Conservation (phyloP, 2,329 filamentous ascomycete genomes). For the Penicillium sp. region DNA sequence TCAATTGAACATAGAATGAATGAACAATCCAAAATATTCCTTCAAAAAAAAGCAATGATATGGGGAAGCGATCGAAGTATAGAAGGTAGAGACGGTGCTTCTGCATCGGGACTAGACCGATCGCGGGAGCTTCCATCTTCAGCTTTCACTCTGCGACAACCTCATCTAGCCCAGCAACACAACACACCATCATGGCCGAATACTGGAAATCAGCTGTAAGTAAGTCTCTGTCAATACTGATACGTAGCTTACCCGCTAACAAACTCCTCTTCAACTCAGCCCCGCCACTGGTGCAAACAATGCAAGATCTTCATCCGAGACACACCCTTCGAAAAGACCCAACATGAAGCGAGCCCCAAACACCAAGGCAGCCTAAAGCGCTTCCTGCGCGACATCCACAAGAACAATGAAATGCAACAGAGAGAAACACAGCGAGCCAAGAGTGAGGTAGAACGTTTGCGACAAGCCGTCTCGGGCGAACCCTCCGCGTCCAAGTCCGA, state of each 20-base stretch:
- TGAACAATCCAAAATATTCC: background rate
- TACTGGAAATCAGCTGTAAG: constrained; percentile 93
- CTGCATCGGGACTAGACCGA: constrained; percentile 16
- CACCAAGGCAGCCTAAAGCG: constrained; percentile 87
- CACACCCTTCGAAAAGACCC: constrained; percentile 81
- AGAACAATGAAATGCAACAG: constrained; percentile 74
- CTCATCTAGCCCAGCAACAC: background rate
- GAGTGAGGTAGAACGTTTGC: constrained; percentile 80
- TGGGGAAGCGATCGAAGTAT: background rate
- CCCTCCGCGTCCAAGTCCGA: constrained; percentile 26
- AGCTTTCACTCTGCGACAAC: background rate
- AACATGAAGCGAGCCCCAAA: constrained; percentile 83
- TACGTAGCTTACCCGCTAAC: constrained; percentile 21
- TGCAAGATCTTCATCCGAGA: constrained; percentile 89
- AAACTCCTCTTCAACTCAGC: constrained; percentile 41
- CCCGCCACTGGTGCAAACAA: constrained; percentile 98
- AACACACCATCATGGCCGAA: constrained; percentile 69
- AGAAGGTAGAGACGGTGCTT: background rate
- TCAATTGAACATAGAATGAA: constrained; percentile 4
- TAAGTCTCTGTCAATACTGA: constrained; percentile 35
- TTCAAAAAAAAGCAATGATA: background rate
- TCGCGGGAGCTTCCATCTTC: background rate
- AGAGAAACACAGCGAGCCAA: constrained; percentile 80
- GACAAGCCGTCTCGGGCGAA: constrained; percentile 65
- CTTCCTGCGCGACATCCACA: constrained; percentile 84